Base-by-base conservation (phyloP, 1,139 yeast genomes). In the Suhomyces kunorum region DNA sequence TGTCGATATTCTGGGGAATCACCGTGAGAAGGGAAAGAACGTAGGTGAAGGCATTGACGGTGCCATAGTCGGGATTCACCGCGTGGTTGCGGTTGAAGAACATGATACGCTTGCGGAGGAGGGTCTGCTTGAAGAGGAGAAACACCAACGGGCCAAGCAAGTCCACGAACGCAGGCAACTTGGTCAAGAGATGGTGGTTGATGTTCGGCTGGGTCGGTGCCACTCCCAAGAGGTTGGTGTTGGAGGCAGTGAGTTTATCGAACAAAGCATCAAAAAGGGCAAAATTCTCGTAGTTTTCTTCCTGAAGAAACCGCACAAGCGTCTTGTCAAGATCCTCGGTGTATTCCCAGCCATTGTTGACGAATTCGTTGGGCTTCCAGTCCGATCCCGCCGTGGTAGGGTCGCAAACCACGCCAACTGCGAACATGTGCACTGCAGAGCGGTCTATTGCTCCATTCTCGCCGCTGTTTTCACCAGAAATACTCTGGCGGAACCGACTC, bases 121-220 rank as follows among this genome's bases (percentile, higher is more conserved):
- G 59, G 5, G 83, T 76, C 26, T 81, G 72, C 57, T 84, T 86
- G 82, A 87, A 87, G 5, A 86, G 59, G 18, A 77, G 77, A 54
- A 85, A 87, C 2, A 85, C 67, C 34, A 85, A 63, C 0, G 96
- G 95, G 0, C 96, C 96, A 42, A 85, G 65, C 6, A 62, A 57
- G 28, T 74, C 68, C 35, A 84, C 56, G 28, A 81, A 61, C 8
- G 65, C 58, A 3, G 76, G 70, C 13, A 82, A 59, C 8, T 73
- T 64, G 29, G 70, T 64, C 16, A 82, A 63, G 45, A 81, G 76
- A 53, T 83, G 88, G 45, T 69, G 52, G n/a, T 53, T 51, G 13
- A 59, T 46, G 24, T 51, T 51, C 28, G 46, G 41, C 11, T 38
- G 45, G 6, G 40, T 40, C 5, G 53, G 54, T 12, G 18, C 8